Evolutionary conservation across 2,329 filamentous ascomycete species (phyloP), one percentile per base, ranked within the genome.

Genomic region (Cladosporium cucumerinum): DNA sequence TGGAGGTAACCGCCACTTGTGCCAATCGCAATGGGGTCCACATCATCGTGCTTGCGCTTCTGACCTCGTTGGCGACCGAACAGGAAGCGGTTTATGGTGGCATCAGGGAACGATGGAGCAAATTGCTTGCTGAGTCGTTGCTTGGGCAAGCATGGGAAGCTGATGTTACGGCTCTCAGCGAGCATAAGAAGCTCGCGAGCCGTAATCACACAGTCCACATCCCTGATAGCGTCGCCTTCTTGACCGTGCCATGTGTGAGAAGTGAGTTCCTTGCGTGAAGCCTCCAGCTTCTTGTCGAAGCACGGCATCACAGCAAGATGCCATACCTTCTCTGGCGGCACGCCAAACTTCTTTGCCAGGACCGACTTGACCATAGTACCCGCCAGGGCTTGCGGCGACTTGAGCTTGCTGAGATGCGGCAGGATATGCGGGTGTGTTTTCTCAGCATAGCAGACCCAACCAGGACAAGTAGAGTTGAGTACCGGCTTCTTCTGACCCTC

Each of bases 401-500:
- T 99, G 68, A 98, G 84, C 58, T 87, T 87, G 65, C 93, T 97
- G 62, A 99, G 83, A 77, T 99, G 93, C 30, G 93, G 92, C 58
- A 99, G 84, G 63, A 98, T 88, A 73, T 97, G 89, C 1, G 95
- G 93, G 74, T 99, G 95, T 63, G 94, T 98, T 80, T 99, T 98
- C 77, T 99, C 95, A 28, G 94, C 94, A 74, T 99, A 99, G 79
- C 95, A 99, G 64, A 99, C 94, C 93, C 96, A 99, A 8, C 95
- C 95, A 0, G 95, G 95, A 76, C 95, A 99, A 23, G 92, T 92
- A 3, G 93, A 93, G 10, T 93, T 92, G 51, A 99, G 84, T 32
- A 94, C 87, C 0, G 92, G 91, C 67, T 79, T 79, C 71, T 82
- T 84, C 4, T 79, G 79, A 39, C 69, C 86, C 39, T 78, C 78